Percentiles rank a stretch among this genome's conserved stretches.
Conservation (phyloP, 768 basidiomycete species). For the Phylloporus sp. region DNA sequence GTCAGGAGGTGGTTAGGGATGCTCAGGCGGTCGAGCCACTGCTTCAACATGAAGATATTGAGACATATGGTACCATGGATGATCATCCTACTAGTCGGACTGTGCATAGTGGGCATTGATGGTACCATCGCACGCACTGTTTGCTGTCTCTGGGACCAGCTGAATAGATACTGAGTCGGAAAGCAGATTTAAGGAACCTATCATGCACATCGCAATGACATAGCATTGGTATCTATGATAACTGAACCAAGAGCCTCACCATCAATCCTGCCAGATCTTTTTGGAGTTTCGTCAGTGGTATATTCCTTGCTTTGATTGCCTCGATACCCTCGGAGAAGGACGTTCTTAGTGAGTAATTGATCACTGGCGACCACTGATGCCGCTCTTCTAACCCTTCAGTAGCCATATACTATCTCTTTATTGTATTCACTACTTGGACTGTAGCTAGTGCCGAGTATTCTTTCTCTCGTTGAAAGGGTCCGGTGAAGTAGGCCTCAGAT, state of each 20-base stretch:
- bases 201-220: no score
- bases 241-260: conserved; percentile 13
- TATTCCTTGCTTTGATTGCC: conserved; percentile 5
- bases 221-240: conserved; percentile 18
- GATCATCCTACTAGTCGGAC: no score
- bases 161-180: no score
- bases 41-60: no score
- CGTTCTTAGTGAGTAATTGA: conserved; percentile 12
- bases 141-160: no score
- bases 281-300: conserved; percentile 11
- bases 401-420: conserved; percentile 13
- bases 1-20: not conserved
- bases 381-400: not conserved
- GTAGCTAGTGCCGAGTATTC: conserved; percentile 19
- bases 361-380: not conserved
- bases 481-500: conserved; percentile 10
- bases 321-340: conserved; percentile 14
- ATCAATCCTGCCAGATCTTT: conserved; percentile 10
- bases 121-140: no score
- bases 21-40: no score
- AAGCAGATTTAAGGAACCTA: no score
- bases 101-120: no score
- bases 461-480: conserved; percentile 3
- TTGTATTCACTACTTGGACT: conserved; percentile 15
- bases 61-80: no score